These are phyloP conservation scores for Hirsutella minnesotensis DNA, from an alignment of 2,329 filamentous ascomycete genomes.

Conservation along the genomic window DNA sequence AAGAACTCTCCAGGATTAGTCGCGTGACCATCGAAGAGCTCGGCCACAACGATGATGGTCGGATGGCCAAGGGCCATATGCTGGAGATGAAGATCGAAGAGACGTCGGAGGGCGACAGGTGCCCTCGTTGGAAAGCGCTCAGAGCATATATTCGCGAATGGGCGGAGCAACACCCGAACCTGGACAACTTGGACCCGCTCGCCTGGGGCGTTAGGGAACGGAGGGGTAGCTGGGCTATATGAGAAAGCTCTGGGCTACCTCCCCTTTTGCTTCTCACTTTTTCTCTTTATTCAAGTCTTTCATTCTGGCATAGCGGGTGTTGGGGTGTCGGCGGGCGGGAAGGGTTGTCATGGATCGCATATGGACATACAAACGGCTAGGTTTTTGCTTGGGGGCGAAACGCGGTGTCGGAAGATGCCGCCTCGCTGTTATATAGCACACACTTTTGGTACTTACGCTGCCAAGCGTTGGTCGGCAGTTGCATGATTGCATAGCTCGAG, in stretches of 20 bases:
- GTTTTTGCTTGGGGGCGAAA: too few species aligned
- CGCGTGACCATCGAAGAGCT: constrained; percentile 58
- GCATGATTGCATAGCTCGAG: too few species aligned
- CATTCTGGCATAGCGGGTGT: background rate
- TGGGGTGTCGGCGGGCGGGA: background rate
- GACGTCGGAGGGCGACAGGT: constrained; percentile 37
- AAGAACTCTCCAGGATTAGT: constrained; percentile 74
- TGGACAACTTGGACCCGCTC: constrained; percentile 46
- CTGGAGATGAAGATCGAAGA: constrained; percentile 36
- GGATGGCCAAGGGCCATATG: constrained; percentile 62
- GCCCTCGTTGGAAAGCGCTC: constrained; percentile 70
- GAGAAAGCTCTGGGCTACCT: constrained; percentile 1
- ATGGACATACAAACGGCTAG: too few species aligned
- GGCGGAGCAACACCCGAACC: constrained; percentile 73
- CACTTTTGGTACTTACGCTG: too few species aligned
- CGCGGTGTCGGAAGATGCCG: too few species aligned
- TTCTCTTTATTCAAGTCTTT: background rate
- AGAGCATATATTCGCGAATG: constrained; percentile 78
- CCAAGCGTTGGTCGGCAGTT: too few species aligned
- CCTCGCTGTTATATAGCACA: too few species aligned
- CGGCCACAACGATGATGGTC: constrained; percentile 53
- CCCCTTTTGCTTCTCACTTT: background rate
- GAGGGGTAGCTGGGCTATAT: constrained; percentile 64
- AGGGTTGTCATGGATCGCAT: too few species aligned
- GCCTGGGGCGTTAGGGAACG: constrained; percentile 58